A percentile compares a stretch with the other conserved stretches of the same genome.
phyloP scores from a whole-genome alignment of 306 rosid species.

The Urtica urens region DNA sequence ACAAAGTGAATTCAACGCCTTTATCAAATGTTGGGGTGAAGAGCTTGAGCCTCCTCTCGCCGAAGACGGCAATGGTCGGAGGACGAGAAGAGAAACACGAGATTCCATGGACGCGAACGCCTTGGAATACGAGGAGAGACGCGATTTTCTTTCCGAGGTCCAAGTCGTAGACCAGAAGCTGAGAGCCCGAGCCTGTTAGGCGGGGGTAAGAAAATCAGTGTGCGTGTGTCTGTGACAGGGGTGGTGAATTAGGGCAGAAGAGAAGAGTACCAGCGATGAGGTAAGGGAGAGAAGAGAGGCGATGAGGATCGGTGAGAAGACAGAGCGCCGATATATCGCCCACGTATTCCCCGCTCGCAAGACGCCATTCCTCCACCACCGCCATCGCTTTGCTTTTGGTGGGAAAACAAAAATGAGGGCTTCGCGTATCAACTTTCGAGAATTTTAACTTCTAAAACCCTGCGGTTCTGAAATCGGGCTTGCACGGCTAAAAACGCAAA shows the following conservation, averaged over 20 bases:
- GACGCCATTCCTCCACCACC: constrained; percentile 31
- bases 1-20: constrained; percentile 18
- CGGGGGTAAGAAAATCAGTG: background rate
- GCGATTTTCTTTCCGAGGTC: constrained; percentile 29
- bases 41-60: constrained; percentile 66
- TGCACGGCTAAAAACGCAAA: background rate
- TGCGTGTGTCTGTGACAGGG: background rate
- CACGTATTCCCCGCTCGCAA: constrained; percentile 54
- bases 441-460: background rate
- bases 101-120: constrained; percentile 89
- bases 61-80: constrained; percentile 41
- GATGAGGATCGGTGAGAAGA: constrained; percentile 49
- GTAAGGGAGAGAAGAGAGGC: constrained; percentile 43
- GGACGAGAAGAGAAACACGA: constrained; percentile 13
- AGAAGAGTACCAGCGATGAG: constrained; percentile 48
- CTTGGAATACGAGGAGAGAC: constrained; percentile 59
- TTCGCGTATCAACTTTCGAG: constrained; percentile 18
- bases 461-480: background rate
- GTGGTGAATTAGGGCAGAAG: background rate
- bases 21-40: constrained; percentile 29
- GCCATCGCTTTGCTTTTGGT: constrained; percentile 12
- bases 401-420: constrained; percentile 39
- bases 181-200: constrained; percentile 65
- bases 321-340: constrained; percentile 90
- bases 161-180: constrained; percentile 46